Evolutionary conservation across 805 yeast genomes (phyloP), one percentile per base, ranked within the genome.

Genomic region (Cyberlindnera saturnus): DNA sequence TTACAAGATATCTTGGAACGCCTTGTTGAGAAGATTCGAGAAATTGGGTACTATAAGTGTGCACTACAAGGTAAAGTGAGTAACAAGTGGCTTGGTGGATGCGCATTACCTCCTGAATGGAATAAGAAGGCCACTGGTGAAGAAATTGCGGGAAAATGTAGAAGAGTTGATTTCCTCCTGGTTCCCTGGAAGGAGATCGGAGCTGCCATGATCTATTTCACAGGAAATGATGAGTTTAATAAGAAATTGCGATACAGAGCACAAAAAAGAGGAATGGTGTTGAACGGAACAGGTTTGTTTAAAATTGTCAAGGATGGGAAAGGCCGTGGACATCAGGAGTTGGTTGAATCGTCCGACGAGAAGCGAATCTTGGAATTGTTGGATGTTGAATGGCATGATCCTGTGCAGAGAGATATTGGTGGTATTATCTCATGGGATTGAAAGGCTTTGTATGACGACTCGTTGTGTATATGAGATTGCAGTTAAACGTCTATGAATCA

Each of bases 191-290:
- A 53, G 2, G 66, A 69, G 29, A 50, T 64, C 8, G 83, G 81
- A 0, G 74, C 78, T 0, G 62, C 74, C 0, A 50, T 69, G 51
- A 59, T 78, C 6, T 77, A 78, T 53, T 78, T 75, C 50, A 75
- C 78, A 0, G 84, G 84, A 0, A 71, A 75, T 49, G 73, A 70
- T 43, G 59, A 65, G 19, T 75, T 77, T 55, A 78, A 77, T 53
- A 65, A 81, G 41, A 53, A 62, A 29, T 51, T 75, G 29, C 60
- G 83, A 30, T 49, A 62, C 28, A 51, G 69, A 26, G 82, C 82
- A 0, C 46, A 44, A 16, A 57, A 63, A 23, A 61, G 64, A 40
- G 73, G 73, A 0, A 49, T 57, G 57, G 17, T 26, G 1, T 42
- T 78, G 41, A 77, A 60, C 46, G 68, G 69, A 20, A 57, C 62